A percentile compares a stretch with the other conserved stretches of the same genome.
These are phyloP conservation scores for Babesia bovis DNA, from an alignment of 169 alveolate genomes.

Conservation along the genomic window DNA sequence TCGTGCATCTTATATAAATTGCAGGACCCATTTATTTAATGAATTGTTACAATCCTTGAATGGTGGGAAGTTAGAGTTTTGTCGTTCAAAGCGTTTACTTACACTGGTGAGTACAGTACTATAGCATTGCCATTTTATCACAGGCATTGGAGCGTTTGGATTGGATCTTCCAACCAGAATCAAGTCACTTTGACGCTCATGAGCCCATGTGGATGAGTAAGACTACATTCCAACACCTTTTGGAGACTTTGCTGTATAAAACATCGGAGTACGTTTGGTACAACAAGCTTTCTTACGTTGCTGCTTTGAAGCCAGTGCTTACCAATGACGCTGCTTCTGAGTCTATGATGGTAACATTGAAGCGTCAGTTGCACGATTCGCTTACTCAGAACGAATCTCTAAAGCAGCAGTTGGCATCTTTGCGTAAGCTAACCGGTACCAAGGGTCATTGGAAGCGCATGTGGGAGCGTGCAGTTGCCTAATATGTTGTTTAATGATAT, in stretches of 20 bases:
- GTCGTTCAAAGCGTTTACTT: constrained; percentile 19
- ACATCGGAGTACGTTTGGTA: constrained; percentile 46
- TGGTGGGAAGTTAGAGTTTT: constrained; percentile 9
- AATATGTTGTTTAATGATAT: no score
- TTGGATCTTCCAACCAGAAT: constrained; percentile 65
- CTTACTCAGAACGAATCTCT: constrained; percentile 55
- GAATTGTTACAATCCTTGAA: constrained; percentile 40
- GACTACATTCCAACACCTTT: constrained; percentile 24
- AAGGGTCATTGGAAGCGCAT: constrained; percentile 55
- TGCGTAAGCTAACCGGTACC: constrained; percentile 46
- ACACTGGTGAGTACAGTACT: neutral
- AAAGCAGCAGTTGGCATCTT: constrained; percentile 48
- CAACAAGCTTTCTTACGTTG: constrained; percentile 50
- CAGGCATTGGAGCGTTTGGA: constrained; percentile 55
- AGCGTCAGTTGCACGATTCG: constrained; percentile 48
- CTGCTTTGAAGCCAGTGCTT: constrained; percentile 63
- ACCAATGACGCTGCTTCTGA: constrained; percentile 60
- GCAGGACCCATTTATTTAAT: constrained; percentile 62
- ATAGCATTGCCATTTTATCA: no score
- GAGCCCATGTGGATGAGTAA: constrained; percentile 62
- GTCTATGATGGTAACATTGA: constrained; percentile 33
- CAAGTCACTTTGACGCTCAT: constrained; percentile 11
- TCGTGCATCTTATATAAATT: constrained; percentile 59
- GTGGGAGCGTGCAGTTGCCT: constrained; percentile 30
- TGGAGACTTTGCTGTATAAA: constrained; percentile 44